Evolutionary conservation across 257 asterid genomes (phyloP), one percentile per base, ranked within the genome.

Genomic region (Nicotiana tabacum): DNA sequence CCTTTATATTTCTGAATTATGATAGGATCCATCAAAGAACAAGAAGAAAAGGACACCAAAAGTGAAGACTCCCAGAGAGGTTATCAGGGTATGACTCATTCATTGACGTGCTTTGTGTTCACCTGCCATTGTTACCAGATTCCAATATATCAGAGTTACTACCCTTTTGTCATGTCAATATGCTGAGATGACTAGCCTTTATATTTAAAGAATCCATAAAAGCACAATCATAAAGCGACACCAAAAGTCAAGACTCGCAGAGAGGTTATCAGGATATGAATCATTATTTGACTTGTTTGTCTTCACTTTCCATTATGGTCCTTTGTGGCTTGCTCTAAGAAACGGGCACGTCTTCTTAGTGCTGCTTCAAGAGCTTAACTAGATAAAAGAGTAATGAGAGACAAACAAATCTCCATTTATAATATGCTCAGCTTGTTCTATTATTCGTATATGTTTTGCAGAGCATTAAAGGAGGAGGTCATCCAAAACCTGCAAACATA

Each of bases 1-100:
- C 65, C 17, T 74, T 57, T 70, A 67, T 83, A 70, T 82, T 77
- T 83, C 37, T 85, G 80, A 77, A 17, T 55, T 68, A 51, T 57
- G 65, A 61, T 89, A 95, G 98, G 97, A 92, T 15, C 92, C 97
- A 33, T 91, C 91, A 85, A 95, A 91, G 87, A 91, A 86, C 76
- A 88, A 90, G 87, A 91, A 83, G 85, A 86, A 88, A 81, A 85
- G 83, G 39, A 92, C 98, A 67, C 97, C 98, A 69, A 90, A 85
- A 85, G 92, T 86, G 53, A 89, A 65, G 88, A 91, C 97, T 58
- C 97, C 98, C 83, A 92, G 81, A 87, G 81, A 84, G 77, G 84
- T 69, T 83, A 83, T 82, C 81, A 91, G 88, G 96, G 98, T 88
- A 87, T 87, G 90, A 81, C 68, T 39, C 76, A 72, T 65, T 83